A percentile compares a stretch with the other conserved stretches of the same genome.
phyloP scores from a whole-genome alignment of 2,329 filamentous ascomycete species.

The Grosmannia clavigera region DNA sequence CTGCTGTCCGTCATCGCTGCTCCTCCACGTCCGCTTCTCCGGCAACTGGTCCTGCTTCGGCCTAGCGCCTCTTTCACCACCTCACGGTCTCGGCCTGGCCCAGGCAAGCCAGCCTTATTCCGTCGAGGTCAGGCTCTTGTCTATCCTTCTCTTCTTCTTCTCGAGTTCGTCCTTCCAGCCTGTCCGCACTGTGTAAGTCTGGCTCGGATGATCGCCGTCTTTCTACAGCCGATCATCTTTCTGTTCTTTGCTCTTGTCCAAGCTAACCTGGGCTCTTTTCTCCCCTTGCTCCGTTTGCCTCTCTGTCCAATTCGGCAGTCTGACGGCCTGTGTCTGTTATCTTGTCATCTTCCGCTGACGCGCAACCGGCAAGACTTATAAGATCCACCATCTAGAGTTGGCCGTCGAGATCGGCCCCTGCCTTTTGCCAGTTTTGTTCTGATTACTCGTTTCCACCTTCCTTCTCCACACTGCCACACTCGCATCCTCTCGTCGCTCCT shows the following conservation, averaged over 20 bases:
- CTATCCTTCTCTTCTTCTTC: background rate
- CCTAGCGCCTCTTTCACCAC: background rate
- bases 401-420: background rate
- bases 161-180: background rate
- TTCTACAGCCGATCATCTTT: background rate
- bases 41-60: background rate
- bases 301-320: background rate
- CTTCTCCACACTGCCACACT: background rate
- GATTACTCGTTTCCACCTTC: background rate
- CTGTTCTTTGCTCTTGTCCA: background rate
- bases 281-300: background rate
- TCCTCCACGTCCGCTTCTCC: background rate
- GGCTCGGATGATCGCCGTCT: background rate
- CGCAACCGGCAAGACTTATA: background rate
- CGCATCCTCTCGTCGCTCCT: background rate
- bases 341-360: background rate
- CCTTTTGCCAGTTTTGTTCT: background rate
- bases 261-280: background rate
- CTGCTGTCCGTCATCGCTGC: background rate
- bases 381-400: background rate
- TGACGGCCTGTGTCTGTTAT: background rate
- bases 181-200: background rate
- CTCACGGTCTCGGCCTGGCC: background rate
- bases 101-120: background rate
- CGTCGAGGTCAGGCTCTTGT: background rate